Base-by-base conservation (phyloP, 2,329 filamentous ascomycete genomes). In the Verticillium nonalfalfae region DNA sequence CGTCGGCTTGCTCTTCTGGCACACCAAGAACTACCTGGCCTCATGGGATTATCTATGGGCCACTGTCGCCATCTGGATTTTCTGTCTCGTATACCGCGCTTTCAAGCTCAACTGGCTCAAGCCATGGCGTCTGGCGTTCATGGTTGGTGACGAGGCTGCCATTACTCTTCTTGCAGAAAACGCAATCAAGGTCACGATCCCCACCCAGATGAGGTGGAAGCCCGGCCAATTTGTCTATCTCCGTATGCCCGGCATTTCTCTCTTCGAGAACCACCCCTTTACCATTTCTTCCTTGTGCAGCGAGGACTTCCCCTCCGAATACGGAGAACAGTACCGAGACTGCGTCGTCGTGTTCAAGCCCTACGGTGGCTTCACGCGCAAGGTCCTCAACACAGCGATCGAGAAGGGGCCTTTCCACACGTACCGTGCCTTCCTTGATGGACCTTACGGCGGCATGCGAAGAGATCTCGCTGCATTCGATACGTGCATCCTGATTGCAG, bases 141-240 rank as follows among this genome's bases (percentile, higher is more conserved):
- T 96, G 68, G 90, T 97, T 54, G 94, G 94, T 57, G 94, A 98
- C 68, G 93, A 97, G 75, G 93, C 91, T 0, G 91, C 92, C 33
- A 88, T 97, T 45, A 95, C 91, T 1, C 81, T 97, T 31, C 88
- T 98, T 79, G 88, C 92, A 2, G 93, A 97, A 69, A 94, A 96
- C 70, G 91, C 92, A n/a, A 89, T 98, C 77, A 97, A 97, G 74
- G 85, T 98, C 67, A 97, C 94, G 0, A 90, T 98, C 58, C 93
- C 94, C 1, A 97, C 94, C 0, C 91, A 94, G 73, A 90, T 96
- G 83, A 88, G 86, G 64, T 98, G 94, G 94, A 89, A 87, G 71
- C 93, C 94, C 0, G 95, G 94, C 5, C 95, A 98, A 74, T 97
- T 96, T 68, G 90, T 97, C 18, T 98, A 97, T 72, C 81, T 98